These are phyloP conservation scores for Stipa capillata DNA, from an alignment of 176 grass and related monocot species.

Conservation along the genomic window DNA sequence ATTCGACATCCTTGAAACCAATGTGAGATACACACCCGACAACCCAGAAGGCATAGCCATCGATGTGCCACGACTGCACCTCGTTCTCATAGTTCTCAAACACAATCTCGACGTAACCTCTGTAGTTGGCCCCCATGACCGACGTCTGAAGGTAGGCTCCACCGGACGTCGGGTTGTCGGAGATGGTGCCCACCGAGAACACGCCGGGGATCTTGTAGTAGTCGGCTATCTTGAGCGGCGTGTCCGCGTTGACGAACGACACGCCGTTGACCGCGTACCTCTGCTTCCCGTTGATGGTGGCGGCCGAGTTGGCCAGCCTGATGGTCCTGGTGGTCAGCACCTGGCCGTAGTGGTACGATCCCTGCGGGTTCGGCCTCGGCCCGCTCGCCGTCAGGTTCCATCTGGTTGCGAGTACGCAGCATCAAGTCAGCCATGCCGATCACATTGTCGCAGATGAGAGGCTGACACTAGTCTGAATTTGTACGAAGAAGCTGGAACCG, in stretches of 20 bases:
- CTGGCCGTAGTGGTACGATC: conserved; percentile 76
- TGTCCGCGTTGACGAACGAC: conserved; percentile 52
- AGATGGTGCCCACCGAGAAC: conserved; percentile 46
- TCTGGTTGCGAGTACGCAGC: conserved; percentile 8
- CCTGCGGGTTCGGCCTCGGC: conserved; percentile 70
- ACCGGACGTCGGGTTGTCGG: conserved; percentile 34
- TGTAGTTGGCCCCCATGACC: conserved; percentile 57
- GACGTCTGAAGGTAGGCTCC: conserved; percentile 51
- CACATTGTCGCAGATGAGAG: background rate
- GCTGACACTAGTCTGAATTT: background rate
- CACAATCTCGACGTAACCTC: conserved; percentile 68
- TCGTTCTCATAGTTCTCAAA: conserved; percentile 66
- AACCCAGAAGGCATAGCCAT: conserved; percentile 74
- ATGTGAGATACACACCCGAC: conserved; percentile 38
- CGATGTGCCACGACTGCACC: conserved; percentile 77
- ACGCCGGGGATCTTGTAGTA: conserved; percentile 76
- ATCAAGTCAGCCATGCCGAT: background rate
- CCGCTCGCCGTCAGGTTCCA: conserved; percentile 88
- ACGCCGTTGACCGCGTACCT: conserved; percentile 69
- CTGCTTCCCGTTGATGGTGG: conserved; percentile 60
- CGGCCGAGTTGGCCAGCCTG: conserved; percentile 61
- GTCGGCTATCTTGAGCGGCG: conserved; percentile 73
- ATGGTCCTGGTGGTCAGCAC: conserved; percentile 50
- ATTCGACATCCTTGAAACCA: background rate
- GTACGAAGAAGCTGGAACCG: background rate